These are phyloP conservation scores for Phytophthora idaei DNA, from an alignment of 352 stramenopile genomes.

Conservation along the genomic window DNA sequence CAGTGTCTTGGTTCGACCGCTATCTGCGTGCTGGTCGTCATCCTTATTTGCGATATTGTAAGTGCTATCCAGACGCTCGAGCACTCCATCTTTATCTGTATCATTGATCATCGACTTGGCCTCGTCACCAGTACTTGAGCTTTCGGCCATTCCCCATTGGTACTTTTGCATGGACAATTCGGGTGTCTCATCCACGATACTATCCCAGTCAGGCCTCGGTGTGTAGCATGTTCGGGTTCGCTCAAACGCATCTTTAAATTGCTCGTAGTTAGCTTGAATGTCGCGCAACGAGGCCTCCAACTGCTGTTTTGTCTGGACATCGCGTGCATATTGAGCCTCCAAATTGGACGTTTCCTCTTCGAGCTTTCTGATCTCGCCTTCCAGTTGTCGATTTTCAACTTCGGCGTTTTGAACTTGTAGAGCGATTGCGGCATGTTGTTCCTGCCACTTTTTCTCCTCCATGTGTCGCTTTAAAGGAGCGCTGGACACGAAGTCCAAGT, in stretches of 20 bases:
- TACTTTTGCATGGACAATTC: slow-evolving; percentile 66
- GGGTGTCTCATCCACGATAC: slow-evolving; percentile 61
- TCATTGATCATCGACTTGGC: background rate
- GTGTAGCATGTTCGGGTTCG: slow-evolving; percentile 64
- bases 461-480: slow-evolving; percentile 62
- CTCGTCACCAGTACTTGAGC: background rate
- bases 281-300: slow-evolving; percentile 28
- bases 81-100: slow-evolving; percentile 16
- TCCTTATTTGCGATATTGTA: background rate
- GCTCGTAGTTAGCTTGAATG: slow-evolving; percentile 33
- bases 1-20: slow-evolving; percentile 44
- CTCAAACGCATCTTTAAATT: slow-evolving; percentile 31
- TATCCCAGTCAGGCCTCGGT: slow-evolving; percentile 65
- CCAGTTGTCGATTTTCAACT: slow-evolving; percentile 45
- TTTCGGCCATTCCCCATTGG: slow-evolving; percentile 55
- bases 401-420: slow-evolving; percentile 40
- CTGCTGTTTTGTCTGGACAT: slow-evolving; percentile 34
- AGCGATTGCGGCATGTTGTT: slow-evolving; percentile 47
- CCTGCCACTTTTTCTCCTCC: slow-evolving; percentile 64
- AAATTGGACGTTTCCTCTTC: slow-evolving; percentile 41
- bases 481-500: slow-evolving; percentile 64
- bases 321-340: slow-evolving; percentile 45
- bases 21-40: background rate
- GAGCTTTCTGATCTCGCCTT: slow-evolving; percentile 47
- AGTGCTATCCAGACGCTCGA: slow-evolving; percentile 5